These are phyloP conservation scores for Taphrina sp. DNA, from an alignment of 1,139 yeast species.

Conservation along the genomic window DNA sequence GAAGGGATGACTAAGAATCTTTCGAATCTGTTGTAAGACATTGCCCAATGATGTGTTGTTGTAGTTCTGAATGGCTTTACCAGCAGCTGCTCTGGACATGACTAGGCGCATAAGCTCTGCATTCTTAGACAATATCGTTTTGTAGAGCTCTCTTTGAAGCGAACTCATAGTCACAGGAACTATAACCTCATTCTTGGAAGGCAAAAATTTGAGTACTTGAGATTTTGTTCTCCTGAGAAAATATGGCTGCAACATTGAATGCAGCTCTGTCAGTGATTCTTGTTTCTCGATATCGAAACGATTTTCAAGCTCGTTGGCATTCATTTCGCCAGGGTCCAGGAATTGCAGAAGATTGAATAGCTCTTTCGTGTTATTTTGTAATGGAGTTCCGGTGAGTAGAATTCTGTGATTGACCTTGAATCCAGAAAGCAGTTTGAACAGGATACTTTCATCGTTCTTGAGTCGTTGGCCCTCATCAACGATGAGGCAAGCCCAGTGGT, in stretches of 20 bases:
- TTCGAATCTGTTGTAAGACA: conserved; percentile 38
- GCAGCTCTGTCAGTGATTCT: conserved; percentile 36
- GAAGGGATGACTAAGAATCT: conserved; percentile 39
- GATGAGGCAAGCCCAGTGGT: conserved; percentile 80
- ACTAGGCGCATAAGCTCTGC: conserved; percentile 36
- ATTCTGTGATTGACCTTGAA: conserved; percentile 74
- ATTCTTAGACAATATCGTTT: conserved; percentile 37
- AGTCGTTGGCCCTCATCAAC: conserved; percentile 89
- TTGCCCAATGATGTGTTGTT: conserved; percentile 33
- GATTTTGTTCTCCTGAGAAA: conserved; percentile 38
- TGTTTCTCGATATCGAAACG: conserved; percentile 31
- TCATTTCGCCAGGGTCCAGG: conserved; percentile 35
- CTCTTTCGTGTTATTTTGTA: conserved; percentile 81
- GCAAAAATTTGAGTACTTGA: conserved; percentile 37
- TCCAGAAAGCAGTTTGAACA: conserved; percentile 68
- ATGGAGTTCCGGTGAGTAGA: conserved; percentile 83
- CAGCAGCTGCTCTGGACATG: conserved; percentile 24
- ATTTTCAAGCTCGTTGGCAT: conserved; percentile 31
- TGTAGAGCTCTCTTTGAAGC: conserved; percentile 38
- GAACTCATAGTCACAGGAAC: conserved; percentile 38
- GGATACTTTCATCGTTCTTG: conserved; percentile 74
- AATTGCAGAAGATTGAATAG: conserved; percentile 45
- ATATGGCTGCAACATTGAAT: conserved; percentile 35
- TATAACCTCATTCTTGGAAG: conserved; percentile 38
- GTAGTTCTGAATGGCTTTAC: conserved; percentile 34